phyloP scores from a whole-genome alignment of 1,139 yeast species.

The Meyerozyma sp. region DNA sequence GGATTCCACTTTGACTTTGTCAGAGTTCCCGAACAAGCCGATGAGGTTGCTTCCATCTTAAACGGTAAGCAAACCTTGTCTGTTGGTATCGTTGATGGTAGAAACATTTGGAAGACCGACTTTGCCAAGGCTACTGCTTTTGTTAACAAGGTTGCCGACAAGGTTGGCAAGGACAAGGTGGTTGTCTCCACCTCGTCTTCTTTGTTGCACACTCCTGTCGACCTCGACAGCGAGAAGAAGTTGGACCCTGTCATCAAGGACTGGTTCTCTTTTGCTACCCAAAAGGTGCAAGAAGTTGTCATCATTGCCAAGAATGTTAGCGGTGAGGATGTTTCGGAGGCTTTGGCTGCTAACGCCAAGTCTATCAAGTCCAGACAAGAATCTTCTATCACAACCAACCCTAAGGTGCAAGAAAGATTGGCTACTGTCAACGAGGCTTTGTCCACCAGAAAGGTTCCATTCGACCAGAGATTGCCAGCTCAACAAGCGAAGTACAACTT shows the following conservation, averaged over 20 bases:
- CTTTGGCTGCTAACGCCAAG: slow-evolving; percentile 80
- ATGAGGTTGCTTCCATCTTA: slow-evolving; percentile 63
- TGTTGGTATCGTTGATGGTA: slow-evolving; percentile 96
- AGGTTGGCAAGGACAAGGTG: slow-evolving; percentile 85
- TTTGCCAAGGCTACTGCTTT: slow-evolving; percentile 77
- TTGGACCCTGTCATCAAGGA: slow-evolving; percentile 87
- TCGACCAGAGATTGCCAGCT: slow-evolving; percentile 80
- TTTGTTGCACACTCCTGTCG: slow-evolving; percentile 96
- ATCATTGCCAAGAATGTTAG: slow-evolving; percentile 83
- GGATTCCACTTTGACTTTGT: slow-evolving; percentile 97
- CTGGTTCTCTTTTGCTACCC: slow-evolving; percentile 98
- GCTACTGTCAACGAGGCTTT: slow-evolving; percentile 72
- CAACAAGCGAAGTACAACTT: slow-evolving; percentile 86
- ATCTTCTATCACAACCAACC: slow-evolving; percentile 86
- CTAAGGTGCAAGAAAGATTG: slow-evolving; percentile 85
- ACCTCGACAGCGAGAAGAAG: slow-evolving; percentile 85
- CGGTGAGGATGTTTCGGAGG: slow-evolving; percentile 63
- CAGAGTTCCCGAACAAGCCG: slow-evolving; percentile 95
- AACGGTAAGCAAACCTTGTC: slow-evolving; percentile 69
- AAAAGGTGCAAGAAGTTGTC: slow-evolving; percentile 89
- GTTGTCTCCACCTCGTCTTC: slow-evolving; percentile 95
- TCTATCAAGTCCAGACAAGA: slow-evolving; percentile 82
- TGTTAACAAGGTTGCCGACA: slow-evolving; percentile 76
- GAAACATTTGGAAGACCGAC: slow-evolving; percentile 99
- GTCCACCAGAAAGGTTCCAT: slow-evolving; percentile 81